phyloP scores from a whole-genome alignment of 1,284 basidiomycete genomes.

The Ganoderma multipileum region DNA sequence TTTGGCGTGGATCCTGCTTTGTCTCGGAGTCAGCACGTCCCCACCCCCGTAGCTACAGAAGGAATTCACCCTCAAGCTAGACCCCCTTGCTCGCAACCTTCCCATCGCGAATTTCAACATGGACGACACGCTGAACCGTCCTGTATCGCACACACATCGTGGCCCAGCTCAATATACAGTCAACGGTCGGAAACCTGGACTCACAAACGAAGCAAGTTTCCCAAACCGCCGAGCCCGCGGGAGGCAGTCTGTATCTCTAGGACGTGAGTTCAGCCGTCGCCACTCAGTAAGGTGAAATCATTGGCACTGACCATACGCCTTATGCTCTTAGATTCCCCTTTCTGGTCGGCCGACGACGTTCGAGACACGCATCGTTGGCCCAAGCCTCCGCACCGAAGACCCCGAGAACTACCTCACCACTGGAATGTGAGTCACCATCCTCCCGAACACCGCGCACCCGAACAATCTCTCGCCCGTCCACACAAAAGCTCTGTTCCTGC shows the following conservation, averaged over 20 bases:
- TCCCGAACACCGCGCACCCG: constrained; percentile 12
- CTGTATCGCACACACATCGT: neutral
- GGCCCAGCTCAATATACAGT: neutral
- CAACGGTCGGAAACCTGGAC: neutral
- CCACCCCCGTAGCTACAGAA: too few relatives aligned
- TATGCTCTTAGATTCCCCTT: neutral
- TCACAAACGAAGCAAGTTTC: neutral
- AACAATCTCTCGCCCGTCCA: constrained; percentile 2
- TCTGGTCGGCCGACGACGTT: constrained; percentile 6
- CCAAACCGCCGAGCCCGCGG: neutral
- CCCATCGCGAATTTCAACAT: too few relatives aligned
- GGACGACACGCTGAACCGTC: neutral
- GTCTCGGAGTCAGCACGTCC: too few relatives aligned
- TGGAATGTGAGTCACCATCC: constrained; percentile 18
- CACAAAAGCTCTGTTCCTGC: constrained; percentile 11
- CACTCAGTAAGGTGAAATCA: neutral
- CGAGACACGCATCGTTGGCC: neutral
- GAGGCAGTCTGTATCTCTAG: constrained; percentile 1
- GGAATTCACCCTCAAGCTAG: too few relatives aligned
- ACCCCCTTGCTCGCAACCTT: too few relatives aligned
- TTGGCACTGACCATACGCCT: neutral
- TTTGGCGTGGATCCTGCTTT: too few relatives aligned
- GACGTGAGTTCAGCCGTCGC: neutral
- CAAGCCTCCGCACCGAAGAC: too few relatives aligned
- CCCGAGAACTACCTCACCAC: neutral